Evolutionary conservation across 352 stramenopile genomes (phyloP).

Genomic region (Phytopythium litorale): DNA sequence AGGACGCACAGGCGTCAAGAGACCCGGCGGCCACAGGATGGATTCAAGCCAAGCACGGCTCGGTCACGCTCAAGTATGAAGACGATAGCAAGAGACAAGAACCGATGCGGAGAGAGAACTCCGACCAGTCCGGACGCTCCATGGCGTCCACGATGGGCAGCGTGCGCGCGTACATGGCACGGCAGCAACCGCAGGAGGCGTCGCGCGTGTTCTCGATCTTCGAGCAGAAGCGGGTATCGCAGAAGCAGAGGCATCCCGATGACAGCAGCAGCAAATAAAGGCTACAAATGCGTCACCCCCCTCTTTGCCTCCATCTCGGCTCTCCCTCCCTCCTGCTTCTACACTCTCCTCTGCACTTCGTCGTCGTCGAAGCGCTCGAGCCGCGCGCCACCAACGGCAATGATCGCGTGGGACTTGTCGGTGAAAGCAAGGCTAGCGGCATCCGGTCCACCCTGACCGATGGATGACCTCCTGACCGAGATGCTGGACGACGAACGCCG

Average conservation of each 20-base stretch:
- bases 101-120: background rate
- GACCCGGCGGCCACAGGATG: conserved; percentile 1
- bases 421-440: background rate
- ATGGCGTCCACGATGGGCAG: conserved; percentile 22
- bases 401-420: conserved; percentile 6
- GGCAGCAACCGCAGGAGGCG: conserved; percentile 10
- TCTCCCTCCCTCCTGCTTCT: background rate
- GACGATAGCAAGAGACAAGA: background rate
- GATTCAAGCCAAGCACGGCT: conserved; percentile 1
- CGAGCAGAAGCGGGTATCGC: background rate
- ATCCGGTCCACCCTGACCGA: background rate
- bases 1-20: background rate
- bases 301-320: background rate
- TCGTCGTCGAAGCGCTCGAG: conserved; percentile 18
- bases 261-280: background rate
- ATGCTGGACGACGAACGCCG: background rate
- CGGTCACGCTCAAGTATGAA: conserved; percentile 46
- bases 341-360: background rate
- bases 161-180: conserved; percentile 29
- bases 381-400: conserved; percentile 6
- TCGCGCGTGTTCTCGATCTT: conserved; percentile 13
- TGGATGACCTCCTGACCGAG: background rate
- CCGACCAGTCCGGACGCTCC: background rate
- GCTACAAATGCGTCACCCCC: background rate
- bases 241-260: background rate